Evolutionary conservation across 2,329 filamentous ascomycete genomes (phyloP), one percentile per base, ranked within the genome.

Genomic region (Ascochyta koolunga): DNA sequence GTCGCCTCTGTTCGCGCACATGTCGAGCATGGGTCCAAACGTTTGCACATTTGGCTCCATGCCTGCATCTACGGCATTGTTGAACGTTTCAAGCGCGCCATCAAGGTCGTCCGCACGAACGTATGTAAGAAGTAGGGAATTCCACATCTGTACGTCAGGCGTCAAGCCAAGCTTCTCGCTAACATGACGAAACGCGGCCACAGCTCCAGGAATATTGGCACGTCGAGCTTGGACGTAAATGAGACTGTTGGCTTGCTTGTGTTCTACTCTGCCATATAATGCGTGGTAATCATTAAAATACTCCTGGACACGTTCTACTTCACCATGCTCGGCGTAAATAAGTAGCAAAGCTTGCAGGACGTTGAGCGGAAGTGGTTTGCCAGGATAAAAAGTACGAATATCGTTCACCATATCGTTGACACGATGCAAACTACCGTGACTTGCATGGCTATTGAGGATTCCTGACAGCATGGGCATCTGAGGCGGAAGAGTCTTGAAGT

Each of bases 101-200:
- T 85, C 79, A 37, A 90, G 82, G 67, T 95, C 86, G 41, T 85
- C 81, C 0, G 83, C 82, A 61, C 85, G 86, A 16, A 82, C 81
- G 72, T 92, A 84, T 2, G 89, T 87, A 65, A 88, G 85, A 39
- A 98, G 79, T 24, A 96, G 74, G 19, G 87, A 86, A 67, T 96
- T 96, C 88, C 89, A 96, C 58, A 83, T 85, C 31, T 79, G 70
- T 1, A 82, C 71, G 59, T 86, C 84, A 6, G 87, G 88, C 36
- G 77, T 61, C 15, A 89, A 63, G 1, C 78, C 74, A 64, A 86
- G 87, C 43, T 84, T 78, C 6, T 75, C 64, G 21, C 71, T 68
- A 50, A 95, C 84, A n/a, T 81, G 78, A 40, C 84, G 68, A 56
- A 97, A 89, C 31, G 87, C 82, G 18, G 78, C 71, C 43, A 83